Evolutionary conservation across 306 rosid species (phyloP).

Genomic region (Pueraria montana): DNA sequence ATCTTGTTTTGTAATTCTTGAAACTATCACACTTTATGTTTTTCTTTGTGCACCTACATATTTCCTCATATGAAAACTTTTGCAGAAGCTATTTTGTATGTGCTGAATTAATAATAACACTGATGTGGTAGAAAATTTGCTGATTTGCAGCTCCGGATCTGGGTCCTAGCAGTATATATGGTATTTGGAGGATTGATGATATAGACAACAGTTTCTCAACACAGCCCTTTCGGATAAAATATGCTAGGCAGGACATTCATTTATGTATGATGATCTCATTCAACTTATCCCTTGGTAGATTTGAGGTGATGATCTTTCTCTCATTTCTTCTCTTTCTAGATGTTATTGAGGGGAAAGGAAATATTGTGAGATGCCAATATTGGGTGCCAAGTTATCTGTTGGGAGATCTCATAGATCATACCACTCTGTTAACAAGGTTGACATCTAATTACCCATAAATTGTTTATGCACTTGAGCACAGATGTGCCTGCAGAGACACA

Average conservation of each 20-base stretch:
- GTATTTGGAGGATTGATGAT: slow-evolving; percentile 91
- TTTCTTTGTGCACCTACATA: not conserved
- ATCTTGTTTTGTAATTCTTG: not conserved
- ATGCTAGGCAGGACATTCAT: slow-evolving; percentile 88
- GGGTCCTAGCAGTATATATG: slow-evolving; percentile 55
- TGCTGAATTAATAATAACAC: slow-evolving; percentile 37
- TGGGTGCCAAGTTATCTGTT: slow-evolving; percentile 2
- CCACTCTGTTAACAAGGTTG: slow-evolving; percentile 9
- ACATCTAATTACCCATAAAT: not conserved
- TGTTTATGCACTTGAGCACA: not conserved
- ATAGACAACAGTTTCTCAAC: slow-evolving; percentile 92
- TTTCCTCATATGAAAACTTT: slow-evolving; percentile 11
- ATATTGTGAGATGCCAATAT: slow-evolving; percentile 7
- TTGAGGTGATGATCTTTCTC: slow-evolving; percentile 67
- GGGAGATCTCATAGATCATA: not conserved
- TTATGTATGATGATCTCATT: slow-evolving; percentile 91
- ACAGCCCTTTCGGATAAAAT: slow-evolving; percentile 88
- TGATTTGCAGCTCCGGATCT: slow-evolving; percentile 77
- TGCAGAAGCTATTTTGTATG: not conserved
- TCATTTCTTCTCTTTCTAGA: slow-evolving; percentile 29
- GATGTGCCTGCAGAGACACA: not conserved
- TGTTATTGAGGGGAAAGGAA: slow-evolving; percentile 10
- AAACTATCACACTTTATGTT: not conserved
- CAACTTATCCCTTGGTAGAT: slow-evolving; percentile 65
- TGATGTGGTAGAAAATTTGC: not conserved